These are phyloP conservation scores for Zygosaccharomyces bisporus DNA, from an alignment of 805 yeast species.

Conservation along the genomic window DNA sequence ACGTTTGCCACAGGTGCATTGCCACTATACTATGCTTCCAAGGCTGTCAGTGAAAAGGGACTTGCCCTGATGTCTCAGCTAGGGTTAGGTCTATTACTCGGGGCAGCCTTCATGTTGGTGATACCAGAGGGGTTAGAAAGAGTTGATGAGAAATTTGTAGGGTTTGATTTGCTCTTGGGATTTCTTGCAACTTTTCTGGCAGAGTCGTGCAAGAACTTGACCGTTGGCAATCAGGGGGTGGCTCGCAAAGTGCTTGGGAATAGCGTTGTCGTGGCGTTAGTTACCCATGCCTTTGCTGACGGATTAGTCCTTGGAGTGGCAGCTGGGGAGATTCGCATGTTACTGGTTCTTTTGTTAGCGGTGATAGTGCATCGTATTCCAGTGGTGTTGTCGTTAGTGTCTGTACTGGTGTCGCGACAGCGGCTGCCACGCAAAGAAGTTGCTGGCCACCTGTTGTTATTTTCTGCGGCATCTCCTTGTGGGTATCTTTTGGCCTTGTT, in stretches of 20 bases:
- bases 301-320: slow-evolving; percentile 63
- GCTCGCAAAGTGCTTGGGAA: slow-evolving; percentile 38
- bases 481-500: slow-evolving; percentile 31
- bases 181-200: slow-evolving; percentile 44
- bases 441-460: slow-evolving; percentile 44
- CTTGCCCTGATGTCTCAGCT: slow-evolving; percentile 43
- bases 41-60: slow-evolving; percentile 17
- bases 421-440: slow-evolving; percentile 39
- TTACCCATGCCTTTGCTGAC: slow-evolving; percentile 59
- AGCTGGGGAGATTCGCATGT: slow-evolving; percentile 37
- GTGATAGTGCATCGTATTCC: slow-evolving; percentile 64
- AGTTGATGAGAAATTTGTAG: slow-evolving; percentile 36
- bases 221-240: slow-evolving; percentile 24
- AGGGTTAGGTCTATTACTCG: slow-evolving; percentile 53
- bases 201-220: slow-evolving; percentile 20
- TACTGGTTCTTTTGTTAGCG: slow-evolving; percentile 48
- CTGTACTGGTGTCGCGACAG: slow-evolving; percentile 45
- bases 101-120: slow-evolving; percentile 51
- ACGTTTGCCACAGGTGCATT: slow-evolving; percentile 32
- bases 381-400: slow-evolving; percentile 55
- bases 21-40: slow-evolving; percentile 25
- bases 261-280: slow-evolving; percentile 53
- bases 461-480: slow-evolving; percentile 35
- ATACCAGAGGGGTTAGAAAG: slow-evolving; percentile 52
- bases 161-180: slow-evolving; percentile 47